phyloP scores from a whole-genome alignment of 179 eudicot genomes.

The Silene noctiflora region DNA sequence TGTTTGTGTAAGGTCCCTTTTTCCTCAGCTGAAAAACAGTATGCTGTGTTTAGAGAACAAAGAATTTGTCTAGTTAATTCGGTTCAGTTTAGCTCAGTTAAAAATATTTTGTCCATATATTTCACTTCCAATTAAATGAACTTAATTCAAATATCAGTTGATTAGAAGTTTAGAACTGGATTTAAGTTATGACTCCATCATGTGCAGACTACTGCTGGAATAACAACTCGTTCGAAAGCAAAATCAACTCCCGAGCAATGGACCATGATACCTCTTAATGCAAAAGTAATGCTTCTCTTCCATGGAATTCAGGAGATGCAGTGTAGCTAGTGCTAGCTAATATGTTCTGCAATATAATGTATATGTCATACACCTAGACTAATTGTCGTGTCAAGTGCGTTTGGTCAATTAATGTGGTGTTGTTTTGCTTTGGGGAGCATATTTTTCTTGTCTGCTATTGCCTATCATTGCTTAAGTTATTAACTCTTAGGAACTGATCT shows the following conservation, averaged over 20 bases:
- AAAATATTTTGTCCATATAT: not conserved
- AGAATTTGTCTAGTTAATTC: not conserved
- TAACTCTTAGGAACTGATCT: not conserved
- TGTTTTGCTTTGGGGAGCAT: not conserved
- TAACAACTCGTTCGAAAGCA: slow-evolving; percentile 90
- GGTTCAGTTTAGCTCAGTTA: not conserved
- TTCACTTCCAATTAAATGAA: not conserved
- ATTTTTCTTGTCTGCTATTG: not conserved
- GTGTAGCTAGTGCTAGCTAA: not conserved
- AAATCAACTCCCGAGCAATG: slow-evolving; percentile 85
- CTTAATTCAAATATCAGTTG: not conserved
- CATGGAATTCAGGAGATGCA: not conserved
- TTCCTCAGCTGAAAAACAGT: not conserved
- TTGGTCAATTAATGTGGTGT: not conserved
- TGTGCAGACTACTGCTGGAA: slow-evolving; percentile 76
- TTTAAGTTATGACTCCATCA: slow-evolving; percentile 28
- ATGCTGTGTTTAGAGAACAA: not conserved
- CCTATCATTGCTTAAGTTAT: not conserved
- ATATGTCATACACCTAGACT: not conserved
- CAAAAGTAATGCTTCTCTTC: slow-evolving; percentile 52
- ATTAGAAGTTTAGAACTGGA: not conserved
- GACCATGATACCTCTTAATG: slow-evolving; percentile 70
- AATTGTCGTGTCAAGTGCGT: not conserved
- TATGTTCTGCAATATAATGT: not conserved
- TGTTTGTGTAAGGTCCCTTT: not conserved